Evolutionary conservation across 73 alveolate species (phyloP), one percentile per base, ranked within the genome.

Genomic region (Durusdinium trenchii): DNA sequence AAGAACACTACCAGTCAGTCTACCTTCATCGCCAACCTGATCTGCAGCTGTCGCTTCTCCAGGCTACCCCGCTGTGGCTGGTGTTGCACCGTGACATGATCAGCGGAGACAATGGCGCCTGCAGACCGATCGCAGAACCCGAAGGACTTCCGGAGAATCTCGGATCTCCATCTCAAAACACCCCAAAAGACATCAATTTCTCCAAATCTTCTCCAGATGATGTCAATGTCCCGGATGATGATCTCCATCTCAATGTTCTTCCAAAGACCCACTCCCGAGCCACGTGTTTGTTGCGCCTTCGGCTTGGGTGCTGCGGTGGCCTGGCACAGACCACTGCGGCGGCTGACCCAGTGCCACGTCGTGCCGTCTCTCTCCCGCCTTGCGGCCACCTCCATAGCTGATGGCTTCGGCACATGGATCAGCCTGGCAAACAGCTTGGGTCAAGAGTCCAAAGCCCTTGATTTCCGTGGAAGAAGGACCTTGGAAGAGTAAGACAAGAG

Each of bases 91-190:
- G 98, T 10, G 98, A 69, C 43, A 91, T n/a, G 45, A 91, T 91
- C 98, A 91, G 45, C 30, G 98, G 98, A 42, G 98, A 91, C 98
- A 91, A 69, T 52, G 98, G 98, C 10, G 98, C 98, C 98, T 91
- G 62, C n/a, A n/a, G n/a, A n/a, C n/a, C n/a, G n/a, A n/a, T n/a
- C n/a, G n/a, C n/a, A n/a, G n/a, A n/a, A n/a, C n/a, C n/a, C n/a
- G n/a, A n/a, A n/a, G n/a, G n/a, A n/a, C n/a, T n/a, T n/a, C n/a
- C n/a, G n/a, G n/a, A n/a, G n/a, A n/a, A n/a, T n/a, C n/a, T n/a
- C n/a, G n/a, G n/a, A n/a, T n/a, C n/a, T n/a, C n/a, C n/a, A n/a
- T n/a, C n/a, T n/a, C n/a, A n/a, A 28, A 18, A 42, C 10, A 35
- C 75, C 89, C 89, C 9, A 26, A 30, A 0, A 46, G 26, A 42